phyloP scores from a whole-genome alignment of 768 basidiomycete genomes.

The Scleroderma citrinum region DNA sequence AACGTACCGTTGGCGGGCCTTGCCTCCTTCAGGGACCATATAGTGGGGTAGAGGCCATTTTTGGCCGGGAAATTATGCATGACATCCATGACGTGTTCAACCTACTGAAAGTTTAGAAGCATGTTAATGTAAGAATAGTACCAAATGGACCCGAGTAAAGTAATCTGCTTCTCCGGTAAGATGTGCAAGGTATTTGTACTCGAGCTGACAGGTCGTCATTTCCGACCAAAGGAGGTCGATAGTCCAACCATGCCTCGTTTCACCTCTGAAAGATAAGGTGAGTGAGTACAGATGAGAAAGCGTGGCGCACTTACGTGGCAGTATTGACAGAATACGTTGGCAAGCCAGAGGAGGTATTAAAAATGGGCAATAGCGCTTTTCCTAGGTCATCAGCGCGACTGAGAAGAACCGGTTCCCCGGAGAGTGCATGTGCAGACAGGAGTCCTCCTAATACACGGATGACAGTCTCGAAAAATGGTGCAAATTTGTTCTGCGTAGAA shows the following conservation, averaged over 20 bases:
- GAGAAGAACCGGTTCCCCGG: conserved; percentile 53
- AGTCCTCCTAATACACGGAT: conserved; percentile 77
- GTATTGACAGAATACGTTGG: conserved; percentile 46
- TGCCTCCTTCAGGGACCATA: conserved; percentile 16
- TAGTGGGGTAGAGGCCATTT: conserved; percentile 15
- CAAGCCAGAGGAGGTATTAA: conserved; percentile 38
- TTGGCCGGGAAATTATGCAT: conserved; percentile 12
- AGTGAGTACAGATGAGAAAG: neutral
- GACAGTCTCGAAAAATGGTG: conserved; percentile 68
- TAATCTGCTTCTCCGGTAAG: conserved; percentile 39
- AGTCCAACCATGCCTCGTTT: conserved; percentile 32
- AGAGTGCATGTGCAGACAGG: conserved; percentile 72
- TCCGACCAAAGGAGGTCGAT: conserved; percentile 31
- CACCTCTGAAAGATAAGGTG: conserved; percentile 18
- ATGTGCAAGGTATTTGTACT: conserved; percentile 49
- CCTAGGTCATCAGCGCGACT: conserved; percentile 65
- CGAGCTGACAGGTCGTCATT: conserved; percentile 42
- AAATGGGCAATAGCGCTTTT: conserved; percentile 36
- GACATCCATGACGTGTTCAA: conserved; percentile 33
- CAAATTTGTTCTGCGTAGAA: conserved; percentile 26
- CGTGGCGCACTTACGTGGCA: conserved; percentile 34
- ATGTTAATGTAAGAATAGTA: neutral
- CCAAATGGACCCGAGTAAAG: conserved; percentile 19
- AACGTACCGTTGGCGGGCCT: conserved; percentile 15
- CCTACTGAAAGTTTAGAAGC: conserved; percentile 7